A percentile compares a stretch with the other conserved stretches of the same genome.
Evolutionary conservation across 176 grass and related monocot species (phyloP).

Genomic region (Poa annua): DNA sequence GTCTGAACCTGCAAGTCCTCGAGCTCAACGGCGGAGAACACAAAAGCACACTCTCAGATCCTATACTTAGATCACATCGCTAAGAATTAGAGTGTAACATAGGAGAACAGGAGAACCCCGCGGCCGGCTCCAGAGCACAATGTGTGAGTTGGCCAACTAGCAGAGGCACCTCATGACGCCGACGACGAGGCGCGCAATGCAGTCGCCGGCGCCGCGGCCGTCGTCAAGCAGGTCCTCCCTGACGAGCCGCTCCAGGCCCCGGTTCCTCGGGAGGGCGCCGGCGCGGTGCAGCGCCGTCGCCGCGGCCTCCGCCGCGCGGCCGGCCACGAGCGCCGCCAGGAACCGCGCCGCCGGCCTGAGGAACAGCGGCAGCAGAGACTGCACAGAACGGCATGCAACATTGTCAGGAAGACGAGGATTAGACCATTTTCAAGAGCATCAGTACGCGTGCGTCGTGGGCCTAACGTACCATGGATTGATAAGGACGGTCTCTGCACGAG

Average conservation of each 20-base stretch:
- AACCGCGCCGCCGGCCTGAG: constrained; percentile 49
- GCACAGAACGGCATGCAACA: background rate
- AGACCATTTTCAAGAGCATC: background rate
- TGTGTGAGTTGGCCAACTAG: constrained; percentile 12
- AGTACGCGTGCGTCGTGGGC: background rate
- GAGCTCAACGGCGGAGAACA: background rate
- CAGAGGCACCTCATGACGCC: constrained; percentile 54
- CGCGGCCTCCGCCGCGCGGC: constrained; percentile 41
- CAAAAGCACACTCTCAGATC: background rate
- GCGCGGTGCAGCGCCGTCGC: constrained; percentile 67
- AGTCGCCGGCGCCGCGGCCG: constrained; percentile 19
- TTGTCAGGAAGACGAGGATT: background rate
- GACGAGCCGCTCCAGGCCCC: constrained; percentile 57
- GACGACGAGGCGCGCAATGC: constrained; percentile 60
- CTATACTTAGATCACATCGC: background rate
- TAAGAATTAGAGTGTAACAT: background rate
- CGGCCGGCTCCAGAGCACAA: background rate
- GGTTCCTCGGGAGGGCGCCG: constrained; percentile 72
- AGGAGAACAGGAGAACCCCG: background rate
- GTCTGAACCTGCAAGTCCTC: background rate
- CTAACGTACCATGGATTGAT: constrained; percentile 3
- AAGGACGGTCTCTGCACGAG: background rate
- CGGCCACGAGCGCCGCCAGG: constrained; percentile 39
- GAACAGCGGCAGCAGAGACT: constrained; percentile 58
- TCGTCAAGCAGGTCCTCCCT: constrained; percentile 32